These are phyloP conservation scores for Acacia crassicarpa DNA, from an alignment of 306 rosid genomes.

Conservation along the genomic window DNA sequence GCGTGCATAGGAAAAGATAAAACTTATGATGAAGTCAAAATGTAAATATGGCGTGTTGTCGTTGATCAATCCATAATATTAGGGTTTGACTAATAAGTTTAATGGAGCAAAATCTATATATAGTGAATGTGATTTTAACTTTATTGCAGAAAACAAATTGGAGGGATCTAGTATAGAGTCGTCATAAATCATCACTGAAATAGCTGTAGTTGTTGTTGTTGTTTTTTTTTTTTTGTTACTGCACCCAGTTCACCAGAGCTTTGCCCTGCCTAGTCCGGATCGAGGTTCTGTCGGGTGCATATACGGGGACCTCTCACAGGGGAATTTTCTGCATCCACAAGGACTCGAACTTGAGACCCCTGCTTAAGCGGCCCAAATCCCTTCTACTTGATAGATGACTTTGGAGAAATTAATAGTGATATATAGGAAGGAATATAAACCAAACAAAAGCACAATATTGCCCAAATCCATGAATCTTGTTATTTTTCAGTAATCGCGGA, in stretches of 20 bases:
- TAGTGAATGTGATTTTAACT: not conserved
- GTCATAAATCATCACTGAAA: not conserved
- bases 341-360: no score
- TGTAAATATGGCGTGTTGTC: not conserved
- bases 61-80: not conserved
- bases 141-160: not conserved
- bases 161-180: no score
- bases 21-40: not conserved
- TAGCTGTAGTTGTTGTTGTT: not conserved
- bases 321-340: no score
- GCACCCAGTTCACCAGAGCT: no score
- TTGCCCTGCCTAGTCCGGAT: no score
- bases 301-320: no score
- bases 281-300: no score
- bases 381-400: not conserved
- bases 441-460: not conserved
- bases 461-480: not conserved
- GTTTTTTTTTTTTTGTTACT: no score
- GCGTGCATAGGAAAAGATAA: not conserved
- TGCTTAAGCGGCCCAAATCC: no score
- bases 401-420: not conserved
- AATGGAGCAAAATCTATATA: not conserved
- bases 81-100: not conserved
- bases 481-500: not conserved
- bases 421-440: not conserved